Conservation (phyloP, 129 eudicot genomes). For the Saposhnikovia divaricata region DNA sequence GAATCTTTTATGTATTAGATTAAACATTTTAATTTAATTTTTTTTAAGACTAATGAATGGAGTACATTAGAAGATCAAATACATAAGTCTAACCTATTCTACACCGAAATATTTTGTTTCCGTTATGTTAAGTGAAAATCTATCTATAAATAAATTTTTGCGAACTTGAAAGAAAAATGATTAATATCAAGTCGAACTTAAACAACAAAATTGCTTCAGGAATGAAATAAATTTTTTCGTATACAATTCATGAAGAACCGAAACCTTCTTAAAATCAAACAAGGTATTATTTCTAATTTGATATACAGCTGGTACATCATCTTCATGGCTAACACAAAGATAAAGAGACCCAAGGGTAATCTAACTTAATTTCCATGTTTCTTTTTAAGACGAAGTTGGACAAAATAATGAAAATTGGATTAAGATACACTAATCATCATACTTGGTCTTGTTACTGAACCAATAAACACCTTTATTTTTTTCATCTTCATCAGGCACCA, state of each 20-base stretch:
- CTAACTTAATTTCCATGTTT: neutral
- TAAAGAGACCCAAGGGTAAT: neutral
- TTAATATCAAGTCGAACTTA: neutral
- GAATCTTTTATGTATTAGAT: no score
- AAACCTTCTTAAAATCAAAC: neutral
- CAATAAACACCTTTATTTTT: constrained; percentile 29
- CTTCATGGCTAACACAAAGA: neutral
- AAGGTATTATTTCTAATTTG: neutral
- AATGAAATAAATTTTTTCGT: neutral
- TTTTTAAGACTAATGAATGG: no score
- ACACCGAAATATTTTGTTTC: no score
- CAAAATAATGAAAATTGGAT: neutral
- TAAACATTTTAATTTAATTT: no score
- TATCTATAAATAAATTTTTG: no score
- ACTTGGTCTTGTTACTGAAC: constrained; percentile 19
- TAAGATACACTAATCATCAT: neutral
- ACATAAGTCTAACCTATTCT: no score
- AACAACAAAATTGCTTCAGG: neutral
- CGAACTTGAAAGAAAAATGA: neutral
- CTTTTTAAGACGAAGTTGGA: neutral
- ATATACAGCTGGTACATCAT: constrained; percentile 4
- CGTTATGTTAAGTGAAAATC: no score
- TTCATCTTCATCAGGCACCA: constrained; percentile 28
- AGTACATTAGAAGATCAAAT: no score
- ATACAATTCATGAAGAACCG: neutral